A percentile compares a stretch with the other conserved stretches of the same genome.
Conservation (phyloP, 352 stramenopile genomes). For the Halophytophthora polymorphica region DNA sequence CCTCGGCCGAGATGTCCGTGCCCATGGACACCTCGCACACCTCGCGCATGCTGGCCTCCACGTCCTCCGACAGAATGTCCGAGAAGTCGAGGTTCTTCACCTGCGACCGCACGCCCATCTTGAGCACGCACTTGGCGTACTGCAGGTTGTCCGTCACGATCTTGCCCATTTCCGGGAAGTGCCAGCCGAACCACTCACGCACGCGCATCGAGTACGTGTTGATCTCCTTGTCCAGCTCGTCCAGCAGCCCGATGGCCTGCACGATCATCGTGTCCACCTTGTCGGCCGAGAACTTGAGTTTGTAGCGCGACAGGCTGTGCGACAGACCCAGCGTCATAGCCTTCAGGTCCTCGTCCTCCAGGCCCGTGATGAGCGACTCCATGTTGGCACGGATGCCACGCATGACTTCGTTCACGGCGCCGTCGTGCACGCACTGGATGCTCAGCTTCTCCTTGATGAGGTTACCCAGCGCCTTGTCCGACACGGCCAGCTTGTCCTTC, state of each 20-base stretch:
- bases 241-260: conserved; percentile 98
- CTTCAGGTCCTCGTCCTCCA: conserved; percentile 89
- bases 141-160: conserved; percentile 98
- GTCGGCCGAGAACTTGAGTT: conserved; percentile 99
- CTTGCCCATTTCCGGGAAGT: conserved; percentile 97
- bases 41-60: conserved; percentile 96
- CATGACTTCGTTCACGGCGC: conserved; percentile 94
- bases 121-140: conserved; percentile 97
- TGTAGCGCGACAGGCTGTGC: conserved; percentile 98
- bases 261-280: conserved; percentile 99
- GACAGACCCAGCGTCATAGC: conserved; percentile 99
- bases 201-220: conserved; percentile 99
- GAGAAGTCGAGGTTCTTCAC: conserved; percentile 93
- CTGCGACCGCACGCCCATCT: conserved; percentile 92
- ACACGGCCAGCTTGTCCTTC: conserved; percentile 96
- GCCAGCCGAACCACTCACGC: conserved; percentile 99
- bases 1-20: conserved; percentile 98
- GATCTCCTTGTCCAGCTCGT: conserved; percentile 99
- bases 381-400: conserved; percentile 96
- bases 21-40: conserved; percentile 99
- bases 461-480: conserved; percentile 94
- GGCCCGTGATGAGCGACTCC: conserved; percentile 90
- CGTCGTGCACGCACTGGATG: conserved; percentile 92
- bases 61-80: conserved; percentile 85
- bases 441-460: conserved; percentile 98